These are phyloP conservation scores for Trichocomaceae sp. DNA, from an alignment of 2,329 filamentous ascomycete genomes.

Conservation along the genomic window DNA sequence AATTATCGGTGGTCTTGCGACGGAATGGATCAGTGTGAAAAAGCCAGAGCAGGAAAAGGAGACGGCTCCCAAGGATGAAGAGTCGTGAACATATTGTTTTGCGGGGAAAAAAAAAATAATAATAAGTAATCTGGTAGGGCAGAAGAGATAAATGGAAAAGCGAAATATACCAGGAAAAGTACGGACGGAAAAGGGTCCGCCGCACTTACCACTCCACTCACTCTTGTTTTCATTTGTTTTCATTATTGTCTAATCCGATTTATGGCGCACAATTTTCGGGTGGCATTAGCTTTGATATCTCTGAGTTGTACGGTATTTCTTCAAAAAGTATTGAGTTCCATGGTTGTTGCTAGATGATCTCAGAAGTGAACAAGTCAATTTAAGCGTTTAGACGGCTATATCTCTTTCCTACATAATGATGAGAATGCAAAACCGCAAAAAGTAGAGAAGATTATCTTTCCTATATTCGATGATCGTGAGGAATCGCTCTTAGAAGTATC, in stretches of 20 bases:
- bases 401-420: neutral
- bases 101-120: neutral
- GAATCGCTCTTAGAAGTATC: neutral
- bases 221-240: neutral
- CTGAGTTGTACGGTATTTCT: neutral
- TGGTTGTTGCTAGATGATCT: neutral
- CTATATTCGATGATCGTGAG: neutral
- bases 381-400: no score
- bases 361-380: no score
- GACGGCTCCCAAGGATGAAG: slow-evolving; percentile 7
- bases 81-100: neutral
- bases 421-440: neutral
- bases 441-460: neutral
- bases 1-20: slow-evolving; percentile 9
- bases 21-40: slow-evolving; percentile 12
- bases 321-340: neutral
- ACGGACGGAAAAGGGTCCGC: neutral
- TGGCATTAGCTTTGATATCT: neutral
- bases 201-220: neutral
- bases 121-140: neutral
- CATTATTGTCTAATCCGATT: neutral
- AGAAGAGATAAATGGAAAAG: neutral
- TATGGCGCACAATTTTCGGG: neutral
- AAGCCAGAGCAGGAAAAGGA: slow-evolving; percentile 15
- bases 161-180: neutral